phyloP scores from a whole-genome alignment of 345 rosid genomes.

The Acer negundo region DNA sequence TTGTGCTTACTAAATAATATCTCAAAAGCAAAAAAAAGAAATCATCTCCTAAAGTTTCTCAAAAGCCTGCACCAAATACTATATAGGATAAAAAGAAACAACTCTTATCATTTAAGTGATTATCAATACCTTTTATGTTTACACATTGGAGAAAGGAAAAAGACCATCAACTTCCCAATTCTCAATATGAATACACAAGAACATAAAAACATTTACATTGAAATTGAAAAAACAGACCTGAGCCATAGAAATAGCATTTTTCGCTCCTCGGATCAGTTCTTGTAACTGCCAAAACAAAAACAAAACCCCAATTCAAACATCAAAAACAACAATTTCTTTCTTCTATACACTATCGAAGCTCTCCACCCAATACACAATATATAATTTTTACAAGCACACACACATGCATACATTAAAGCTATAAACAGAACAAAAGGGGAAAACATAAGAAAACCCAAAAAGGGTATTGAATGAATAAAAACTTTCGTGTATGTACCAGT shows the following conservation, averaged over 20 bases:
- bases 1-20: neutral
- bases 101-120: conserved; percentile 18
- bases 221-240: conserved; percentile 57
- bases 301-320: conserved; percentile 21
- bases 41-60: conserved; percentile 13
- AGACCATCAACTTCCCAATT: conserved; percentile 17
- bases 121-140: conserved; percentile 16
- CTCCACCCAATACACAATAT: conserved; percentile 6
- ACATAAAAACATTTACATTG: conserved; percentile 16
- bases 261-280: conserved; percentile 64
- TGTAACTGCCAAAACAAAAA: conserved; percentile 65
- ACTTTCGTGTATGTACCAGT: neutral
- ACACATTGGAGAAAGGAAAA: conserved; percentile 25
- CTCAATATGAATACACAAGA: conserved; percentile 9
- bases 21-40: neutral
- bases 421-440: neutral
- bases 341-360: conserved; percentile 2
- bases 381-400: neutral
- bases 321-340: conserved; percentile 19
- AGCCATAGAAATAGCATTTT: conserved; percentile 77
- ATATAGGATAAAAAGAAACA: neutral
- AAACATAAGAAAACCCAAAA: conserved; percentile 3
- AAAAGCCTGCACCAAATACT: conserved; percentile 11
- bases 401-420: neutral
- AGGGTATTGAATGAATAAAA: conserved; percentile 5